phyloP scores from a whole-genome alignment of 2,329 filamentous ascomycete genomes.

The Claviceps arundinis region DNA sequence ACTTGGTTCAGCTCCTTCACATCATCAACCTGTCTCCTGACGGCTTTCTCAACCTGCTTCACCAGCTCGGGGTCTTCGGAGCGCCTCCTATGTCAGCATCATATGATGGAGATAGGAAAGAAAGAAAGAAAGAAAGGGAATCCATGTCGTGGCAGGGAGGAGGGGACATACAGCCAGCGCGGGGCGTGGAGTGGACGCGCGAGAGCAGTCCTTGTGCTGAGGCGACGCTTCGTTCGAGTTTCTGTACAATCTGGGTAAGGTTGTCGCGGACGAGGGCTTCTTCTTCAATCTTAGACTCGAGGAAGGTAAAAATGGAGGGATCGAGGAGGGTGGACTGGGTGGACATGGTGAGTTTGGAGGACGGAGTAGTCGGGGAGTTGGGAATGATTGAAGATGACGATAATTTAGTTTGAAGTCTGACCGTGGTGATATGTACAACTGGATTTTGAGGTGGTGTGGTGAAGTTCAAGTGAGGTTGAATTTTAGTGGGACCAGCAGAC shows the following conservation, averaged over 20 bases:
- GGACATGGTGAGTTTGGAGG: slow-evolving; percentile 16
- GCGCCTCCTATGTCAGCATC: slow-evolving; percentile 2
- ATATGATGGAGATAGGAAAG: neutral
- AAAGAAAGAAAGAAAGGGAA: too few species aligned
- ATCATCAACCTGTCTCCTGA: slow-evolving; percentile 58
- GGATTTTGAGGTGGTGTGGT: too few species aligned
- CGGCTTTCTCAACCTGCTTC: slow-evolving; percentile 53
- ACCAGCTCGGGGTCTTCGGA: slow-evolving; percentile 49
- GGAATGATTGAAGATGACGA: neutral
- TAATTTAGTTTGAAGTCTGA: too few species aligned
- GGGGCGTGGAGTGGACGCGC: slow-evolving; percentile 76
- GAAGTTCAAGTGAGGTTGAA: too few species aligned
- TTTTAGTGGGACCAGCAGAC: too few species aligned
- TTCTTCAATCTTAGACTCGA: slow-evolving; percentile 83
- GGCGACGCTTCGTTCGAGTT: slow-evolving; percentile 70
- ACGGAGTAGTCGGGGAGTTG: neutral
- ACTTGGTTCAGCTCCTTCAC: slow-evolving; percentile 56
- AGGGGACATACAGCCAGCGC: slow-evolving; percentile 33
- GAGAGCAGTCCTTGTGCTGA: slow-evolving; percentile 74
- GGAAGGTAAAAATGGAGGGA: slow-evolving; percentile 70
- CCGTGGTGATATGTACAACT: too few species aligned
- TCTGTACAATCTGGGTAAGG: slow-evolving; percentile 67
- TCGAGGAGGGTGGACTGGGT: slow-evolving; percentile 39
- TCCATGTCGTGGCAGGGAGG: neutral
- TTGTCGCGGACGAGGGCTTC: slow-evolving; percentile 73